Evolutionary conservation across 306 rosid genomes (phyloP), one percentile per base, ranked within the genome.

Genomic region (Albizia julibrissin): DNA sequence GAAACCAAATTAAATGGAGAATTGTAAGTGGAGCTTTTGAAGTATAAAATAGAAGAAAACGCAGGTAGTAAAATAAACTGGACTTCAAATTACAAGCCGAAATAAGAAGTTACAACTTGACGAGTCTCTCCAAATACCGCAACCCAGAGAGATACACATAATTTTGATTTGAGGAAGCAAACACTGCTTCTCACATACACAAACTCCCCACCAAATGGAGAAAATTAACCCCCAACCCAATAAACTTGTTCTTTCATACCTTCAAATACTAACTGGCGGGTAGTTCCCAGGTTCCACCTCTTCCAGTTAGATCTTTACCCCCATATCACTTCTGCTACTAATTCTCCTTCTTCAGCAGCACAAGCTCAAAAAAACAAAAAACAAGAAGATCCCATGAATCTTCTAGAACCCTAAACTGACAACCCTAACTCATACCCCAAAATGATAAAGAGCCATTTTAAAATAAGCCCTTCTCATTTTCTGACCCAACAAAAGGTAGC

Each of bases 401-500:
- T 52, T 54, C 33, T 83, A 82, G 65, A 64, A 87, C 82, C 82
- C 73, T 62, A 44, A 56, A 33, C 18, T 81, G 80, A 73, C 61
- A 33, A 33, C 8, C 64, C 74, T 68, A 79, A 69, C 56, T 47
- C 85, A 82, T 83, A 12, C 58, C 52, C 52, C 54, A 15, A n/a
- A 81, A 79, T 67, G 87, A 84, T 59, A 71, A 88, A 90, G 91
- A 71, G 93, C 97, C 87, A 82, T 27, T 69, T 74, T 64, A 92
- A 93, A 96, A 96, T 88, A 80, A 80, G 94, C 97, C 91, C 89
- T 67, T 77, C 87, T 1, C 83, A 83, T 52, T 84, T 84, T 84
- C 75, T 80, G 77, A 86, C 82, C 86, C 92, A 82, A 37, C 81
- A 84, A 79, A 49, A 49, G 16, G 56, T 26, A 66, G 70, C 78